Evolutionary conservation across 768 basidiomycete genomes (phyloP), one percentile per base, ranked within the genome.

Genomic region (Tephrocybe sp.): DNA sequence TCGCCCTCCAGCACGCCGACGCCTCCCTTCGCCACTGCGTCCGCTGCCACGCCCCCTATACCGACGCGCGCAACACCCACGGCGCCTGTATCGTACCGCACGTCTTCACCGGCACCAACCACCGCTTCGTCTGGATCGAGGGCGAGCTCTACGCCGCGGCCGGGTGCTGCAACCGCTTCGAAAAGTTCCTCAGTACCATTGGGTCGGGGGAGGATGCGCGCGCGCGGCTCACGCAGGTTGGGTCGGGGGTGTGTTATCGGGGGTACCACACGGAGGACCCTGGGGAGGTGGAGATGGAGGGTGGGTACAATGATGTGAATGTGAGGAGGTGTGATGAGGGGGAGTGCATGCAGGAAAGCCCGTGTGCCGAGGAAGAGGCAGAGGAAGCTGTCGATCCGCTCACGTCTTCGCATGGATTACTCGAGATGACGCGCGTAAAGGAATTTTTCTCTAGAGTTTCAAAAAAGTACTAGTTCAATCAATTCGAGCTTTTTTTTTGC

Each of bases 181-280:
- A 41, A 18, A 16, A 32, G 48, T 48, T 54, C 24, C 38, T 44
- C 15, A 44, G 42, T 32, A 15, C 22, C 3, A 34, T 49, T 15
- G 47, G 36, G 12, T 30, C 31, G 22, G 26, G 22, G 11, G 47
- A 49, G 12, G 42, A 31, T 12, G 47, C 24, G 15, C 40, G 41
- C 3, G 54, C 30, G 39, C 39, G 39, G 24, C 28, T 52, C 9
- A 15, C 27, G 8, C 32, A 55, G 26, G 18, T 36, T 26, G 44
- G 41, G 28, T n/a, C n/a, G 5, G 42, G 44, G 9, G 16, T 28
- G 35, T 51, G 49, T 25, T 56, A 32, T 27, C 31, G 49, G 15
- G 55, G 52, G 3, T 56, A 50, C 36, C 55, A 56, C 11, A 56
- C 55, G 2, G 51, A 53, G 18, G 55, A 56, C 36, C 28, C 41